Base-by-base conservation (phyloP, 1,284 basidiomycete genomes). In the Mycosarcoma maydis region DNA sequence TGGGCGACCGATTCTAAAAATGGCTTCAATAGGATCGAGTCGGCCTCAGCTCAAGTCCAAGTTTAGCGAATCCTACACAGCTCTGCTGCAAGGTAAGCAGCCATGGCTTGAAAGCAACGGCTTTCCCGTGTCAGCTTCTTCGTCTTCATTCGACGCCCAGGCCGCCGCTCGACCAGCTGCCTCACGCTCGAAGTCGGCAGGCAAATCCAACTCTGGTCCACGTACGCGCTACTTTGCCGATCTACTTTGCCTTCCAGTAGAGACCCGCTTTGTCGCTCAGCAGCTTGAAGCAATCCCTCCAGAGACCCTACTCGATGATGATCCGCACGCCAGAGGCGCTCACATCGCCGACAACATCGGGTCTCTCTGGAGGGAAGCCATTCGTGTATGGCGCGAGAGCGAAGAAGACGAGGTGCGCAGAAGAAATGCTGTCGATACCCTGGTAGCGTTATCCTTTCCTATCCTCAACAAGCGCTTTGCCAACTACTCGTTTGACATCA, bases 401-500 rank as follows among this genome's bases (percentile, higher is more conserved):
- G 55, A 65, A 30, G 69, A 77, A 38, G 72, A 78, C 39, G 58
- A 73, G 34, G 64, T 72, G 11, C 66, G 74, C 26, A 56, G 73
- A 33, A 53, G 43, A 17, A 76, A 79, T 26, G 77, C 77, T 10
- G 47, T 78, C 34, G 74, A 79, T 16, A 78, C 75, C 5, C 48
- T 80, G 14, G 44, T 76, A 11, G 76, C 72, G 4, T 56, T 80
- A 9, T 78, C 77, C 7, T 56, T 52, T 20, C 64, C 75, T 17
- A 62, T 80, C 45, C 66, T 80, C 42, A 64, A 47, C 49, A 78
- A 78, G 51, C 46, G 60, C 6, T 75, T 77, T 49, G 51, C 72
- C 34, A 73, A 79, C 54, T 73, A 76, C 49, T 67, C 76, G 11
- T 72, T 78, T 20, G 77, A 78, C 41, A 46, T 78, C 45, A 76